phyloP scores from a whole-genome alignment of 2,329 filamentous ascomycete genomes.

The Paracoccidioides brasiliensis region DNA sequence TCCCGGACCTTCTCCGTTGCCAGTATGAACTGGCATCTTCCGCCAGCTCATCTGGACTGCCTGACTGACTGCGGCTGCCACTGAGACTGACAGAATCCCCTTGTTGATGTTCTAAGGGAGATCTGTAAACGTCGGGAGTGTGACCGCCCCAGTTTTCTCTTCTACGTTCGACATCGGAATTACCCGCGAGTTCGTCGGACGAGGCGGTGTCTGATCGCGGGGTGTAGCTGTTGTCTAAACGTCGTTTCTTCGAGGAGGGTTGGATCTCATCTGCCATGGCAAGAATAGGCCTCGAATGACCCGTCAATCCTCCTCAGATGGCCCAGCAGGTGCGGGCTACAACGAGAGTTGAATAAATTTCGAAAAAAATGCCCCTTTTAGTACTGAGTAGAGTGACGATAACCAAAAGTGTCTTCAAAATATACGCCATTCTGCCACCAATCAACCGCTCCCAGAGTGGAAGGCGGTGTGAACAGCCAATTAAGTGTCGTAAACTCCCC shows the following conservation, averaged over 20 bases:
- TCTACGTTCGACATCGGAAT: slow-evolving; percentile 23
- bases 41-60: slow-evolving; percentile 35
- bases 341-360: background rate
- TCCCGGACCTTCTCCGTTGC: background rate
- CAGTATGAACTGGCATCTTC: slow-evolving; percentile 20
- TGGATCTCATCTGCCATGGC: slow-evolving; percentile 18
- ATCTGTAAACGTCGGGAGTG: slow-evolving; percentile 4
- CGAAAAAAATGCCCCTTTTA: too few species aligned
- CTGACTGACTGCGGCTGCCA: slow-evolving; percentile 20
- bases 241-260: slow-evolving; percentile 20
- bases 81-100: slow-evolving; percentile 7
- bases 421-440: slow-evolving; percentile 5
- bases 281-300: background rate
- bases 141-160: slow-evolving; percentile 23
- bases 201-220: slow-evolving; percentile 23
- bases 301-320: background rate
- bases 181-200: slow-evolving; percentile 28
- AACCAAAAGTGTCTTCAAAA: slow-evolving; percentile 2
- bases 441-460: slow-evolving; percentile 5
- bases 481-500: background rate
- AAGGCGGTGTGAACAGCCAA: slow-evolving; percentile 16
- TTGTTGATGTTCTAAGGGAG: slow-evolving; percentile 4
- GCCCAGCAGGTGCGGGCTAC: background rate
- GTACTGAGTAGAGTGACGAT: background rate
- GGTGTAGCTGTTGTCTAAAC: slow-evolving; percentile 17